Evolutionary conservation across 352 stramenopile species (phyloP), one percentile per base, ranked within the genome.

Genomic region (Plasmopara viticola): DNA sequence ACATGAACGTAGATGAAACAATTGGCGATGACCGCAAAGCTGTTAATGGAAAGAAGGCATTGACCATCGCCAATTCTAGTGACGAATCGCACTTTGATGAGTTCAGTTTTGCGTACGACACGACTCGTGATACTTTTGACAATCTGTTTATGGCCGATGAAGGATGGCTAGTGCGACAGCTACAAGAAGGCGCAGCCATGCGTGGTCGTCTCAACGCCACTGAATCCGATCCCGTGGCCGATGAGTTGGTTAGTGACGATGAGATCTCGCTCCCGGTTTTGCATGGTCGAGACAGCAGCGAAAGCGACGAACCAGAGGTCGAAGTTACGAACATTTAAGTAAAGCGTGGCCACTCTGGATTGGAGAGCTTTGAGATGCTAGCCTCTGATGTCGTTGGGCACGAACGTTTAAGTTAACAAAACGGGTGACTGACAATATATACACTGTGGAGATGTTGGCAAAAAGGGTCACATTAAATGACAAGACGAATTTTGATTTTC

Each of bases 51-150:
- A 78, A 70, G 41, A 87, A 87, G 44, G 61, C 72, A 6, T 61
- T 60, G 31, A 72, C 64, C 5, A 56, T 72, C 2, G 52, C 67
- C 37, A 65, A 69, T 52, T 70, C 66, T 29, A 74, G 62, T 20
- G 74, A 86, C 45, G 72, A 86, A 53, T 86, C 77, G 8, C 78
- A 94, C 61, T 92, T 94, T 49, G 84, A 92, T 53, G 84, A 92
- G 53, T 94, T 94, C 55, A 90, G 78, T 64, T 94, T 94, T 56
- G 79, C 74, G 29, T 92, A 89, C 53, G 84, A 94, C 62, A 85
- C 65, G 44, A 88, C 58, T 53, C 79, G 81, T 47, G 61, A 77
- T 30, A 92, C 78, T 44, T 86, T 91, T 41, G 76, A 91, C 44
- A 72, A 80, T 8, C 56, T 90, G 9, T 87, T 70, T 45, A 92